Evolutionary conservation across 2,329 filamentous ascomycete species (phyloP).

Genomic region (Zalaria obscura): DNA sequence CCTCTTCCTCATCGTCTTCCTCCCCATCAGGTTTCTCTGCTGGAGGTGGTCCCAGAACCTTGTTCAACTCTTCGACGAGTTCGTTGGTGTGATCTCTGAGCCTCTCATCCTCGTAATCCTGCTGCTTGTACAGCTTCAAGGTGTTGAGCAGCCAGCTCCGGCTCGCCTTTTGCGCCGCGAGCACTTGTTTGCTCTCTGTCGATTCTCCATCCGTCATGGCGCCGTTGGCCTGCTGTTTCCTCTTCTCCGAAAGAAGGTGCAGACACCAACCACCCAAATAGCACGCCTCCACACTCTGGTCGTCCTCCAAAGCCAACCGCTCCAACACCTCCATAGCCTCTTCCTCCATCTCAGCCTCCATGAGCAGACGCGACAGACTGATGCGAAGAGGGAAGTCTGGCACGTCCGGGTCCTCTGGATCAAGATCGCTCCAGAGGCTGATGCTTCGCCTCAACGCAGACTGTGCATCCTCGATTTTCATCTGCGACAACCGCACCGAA

Average conservation of each 20-base stretch:
- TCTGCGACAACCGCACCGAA: slow-evolving; percentile 83
- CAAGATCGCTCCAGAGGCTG: slow-evolving; percentile 67
- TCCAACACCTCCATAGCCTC: slow-evolving; percentile 78
- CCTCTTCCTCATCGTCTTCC: slow-evolving; percentile 21
- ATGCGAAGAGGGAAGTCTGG: slow-evolving; percentile 81
- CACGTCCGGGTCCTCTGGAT: slow-evolving; percentile 55
- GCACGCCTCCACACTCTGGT: slow-evolving; percentile 89
- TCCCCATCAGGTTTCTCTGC: slow-evolving; percentile 28
- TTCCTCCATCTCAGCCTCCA: slow-evolving; percentile 78
- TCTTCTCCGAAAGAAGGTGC: slow-evolving; percentile 62
- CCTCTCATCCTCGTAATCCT: slow-evolving; percentile 77
- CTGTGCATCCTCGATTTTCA: slow-evolving; percentile 62
- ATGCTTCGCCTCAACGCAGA: slow-evolving; percentile 68
- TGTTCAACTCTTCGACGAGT: slow-evolving; percentile 40
- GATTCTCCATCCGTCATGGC: slow-evolving; percentile 6
- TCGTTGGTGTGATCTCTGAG: slow-evolving; percentile 63
- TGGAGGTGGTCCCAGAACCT: slow-evolving; percentile 26
- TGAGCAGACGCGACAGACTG: slow-evolving; percentile 67
- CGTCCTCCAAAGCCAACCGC: slow-evolving; percentile 72
- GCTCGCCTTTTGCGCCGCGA: slow-evolving; percentile 53
- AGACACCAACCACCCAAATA: slow-evolving; percentile 93
- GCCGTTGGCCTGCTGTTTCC: slow-evolving; percentile 27
- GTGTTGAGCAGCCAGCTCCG: slow-evolving; percentile 73
- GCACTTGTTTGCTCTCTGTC: slow-evolving; percentile 10
- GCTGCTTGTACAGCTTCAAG: slow-evolving; percentile 59